Conservation (phyloP, 208 protist genomes). For the Wallacemonas collosoma region DNA sequence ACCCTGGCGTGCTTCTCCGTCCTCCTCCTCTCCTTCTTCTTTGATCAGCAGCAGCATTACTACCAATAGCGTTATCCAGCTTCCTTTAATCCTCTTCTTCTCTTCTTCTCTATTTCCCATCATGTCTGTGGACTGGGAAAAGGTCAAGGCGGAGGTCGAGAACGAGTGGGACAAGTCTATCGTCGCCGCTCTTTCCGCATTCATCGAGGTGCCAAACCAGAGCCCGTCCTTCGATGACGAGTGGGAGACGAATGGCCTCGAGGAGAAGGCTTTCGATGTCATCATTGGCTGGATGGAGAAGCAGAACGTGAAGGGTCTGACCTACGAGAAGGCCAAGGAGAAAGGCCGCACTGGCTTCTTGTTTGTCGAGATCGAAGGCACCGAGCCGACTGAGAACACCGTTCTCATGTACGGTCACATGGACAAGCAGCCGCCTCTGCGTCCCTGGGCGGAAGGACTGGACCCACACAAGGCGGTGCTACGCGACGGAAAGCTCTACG, state of each 20-base stretch:
- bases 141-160: constrained; percentile 54
- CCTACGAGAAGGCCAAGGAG: constrained; percentile 74
- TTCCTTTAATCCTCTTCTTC: background rate
- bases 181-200: constrained; percentile 79
- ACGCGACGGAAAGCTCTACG: constrained; percentile 89
- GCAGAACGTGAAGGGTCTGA: constrained; percentile 76
- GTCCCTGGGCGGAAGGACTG: constrained; percentile 89
- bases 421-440: constrained; percentile 96
- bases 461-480: constrained; percentile 86
- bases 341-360: constrained; percentile 85
- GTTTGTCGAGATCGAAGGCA: constrained; percentile 77
- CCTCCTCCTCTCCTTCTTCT: too few species aligned
- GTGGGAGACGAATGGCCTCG: constrained; percentile 85
- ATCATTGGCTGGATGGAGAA: constrained; percentile 86
- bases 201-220: constrained; percentile 94
- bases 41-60: too few species aligned
- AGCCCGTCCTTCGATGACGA: constrained; percentile 92
- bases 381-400: constrained; percentile 53
- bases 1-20: too few species aligned
- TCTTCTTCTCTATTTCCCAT: background rate
- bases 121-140: constrained; percentile 36
- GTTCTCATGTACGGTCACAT: constrained; percentile 97
- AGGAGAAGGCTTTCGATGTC: constrained; percentile 86
- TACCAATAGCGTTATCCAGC: too few species aligned
- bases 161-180: constrained; percentile 86